Evolutionary conservation across 1,284 basidiomycete genomes (phyloP), one percentile per base, ranked within the genome.

Genomic region (Apiotrichum veenhuisii): DNA sequence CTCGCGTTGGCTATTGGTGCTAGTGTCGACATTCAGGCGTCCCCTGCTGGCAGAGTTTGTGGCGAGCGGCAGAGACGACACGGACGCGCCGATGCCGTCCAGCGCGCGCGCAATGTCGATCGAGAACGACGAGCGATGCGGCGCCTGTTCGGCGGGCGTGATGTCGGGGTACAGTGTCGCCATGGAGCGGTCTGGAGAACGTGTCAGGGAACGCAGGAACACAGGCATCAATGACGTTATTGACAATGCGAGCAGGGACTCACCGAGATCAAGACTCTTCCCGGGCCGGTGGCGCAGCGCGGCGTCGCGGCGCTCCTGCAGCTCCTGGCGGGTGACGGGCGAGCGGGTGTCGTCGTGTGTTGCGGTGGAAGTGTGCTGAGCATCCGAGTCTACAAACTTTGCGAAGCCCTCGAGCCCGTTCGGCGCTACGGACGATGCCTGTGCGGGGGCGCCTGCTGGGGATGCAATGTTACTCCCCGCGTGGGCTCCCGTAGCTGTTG

Each of bases 61-160:
- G n/a, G n/a, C n/a, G n/a, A n/a, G n/a, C n/a, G n/a, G n/a, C n/a
- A n/a, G n/a, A n/a, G n/a, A n/a, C n/a, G n/a, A n/a, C n/a, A n/a
- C 17, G 8, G 22, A 25, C 2, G 49, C 18, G 7, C 20, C 33
- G 25, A 61, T 59, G 40, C 40, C 38, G 57, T 62, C 54, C 23
- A 62, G 56, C 3, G 60, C 57, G 23, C 45, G 44, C 27, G 49
- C 49, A 14, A 62, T 53, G 51, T 58, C 60, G 7, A 56, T 54
- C 14, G 54, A 51, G 33, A 58, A 62, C 17, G 54, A 57, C 7
- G 54, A 52, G n/a, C 52, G 42, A 5, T 30, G 23, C 18, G 11
- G 11, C 25, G 23, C 8, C 41, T 42, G 10, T 8, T 22, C 41
- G 11, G 41, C 8, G 5, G 22, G 20, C 20, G 5, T 12, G 41